These are phyloP conservation scores for Rhinocladiella similis DNA, from an alignment of 2,329 filamentous ascomycete genomes.

Conservation along the genomic window DNA sequence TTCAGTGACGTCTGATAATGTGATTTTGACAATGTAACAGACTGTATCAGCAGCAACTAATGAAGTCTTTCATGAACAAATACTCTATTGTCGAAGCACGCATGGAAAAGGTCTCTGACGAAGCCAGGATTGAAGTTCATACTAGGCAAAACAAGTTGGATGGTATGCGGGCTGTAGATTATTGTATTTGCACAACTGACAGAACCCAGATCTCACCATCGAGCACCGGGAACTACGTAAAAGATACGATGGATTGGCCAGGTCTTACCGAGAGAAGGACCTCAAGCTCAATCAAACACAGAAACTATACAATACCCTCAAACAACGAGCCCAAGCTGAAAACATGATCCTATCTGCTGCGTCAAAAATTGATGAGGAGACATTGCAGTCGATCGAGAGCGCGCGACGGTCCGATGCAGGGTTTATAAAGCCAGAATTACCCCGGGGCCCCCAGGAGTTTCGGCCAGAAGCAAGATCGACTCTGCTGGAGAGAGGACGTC, in stretches of 20 bases:
- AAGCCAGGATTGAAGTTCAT: slow-evolving; percentile 73
- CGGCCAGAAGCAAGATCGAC: neutral
- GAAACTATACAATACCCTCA: slow-evolving; percentile 58
- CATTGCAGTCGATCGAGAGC: slow-evolving; percentile 40
- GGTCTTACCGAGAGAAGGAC: slow-evolving; percentile 68
- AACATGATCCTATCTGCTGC: slow-evolving; percentile 57
- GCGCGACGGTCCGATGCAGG: slow-evolving; percentile 20
- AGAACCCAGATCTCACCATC: slow-evolving; percentile 53
- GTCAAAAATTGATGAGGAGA: slow-evolving; percentile 52
- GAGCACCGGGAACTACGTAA: slow-evolving; percentile 65
- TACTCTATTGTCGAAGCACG: slow-evolving; percentile 64
- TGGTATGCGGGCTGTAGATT: slow-evolving; percentile 42
- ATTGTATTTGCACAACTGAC: slow-evolving; percentile 33
- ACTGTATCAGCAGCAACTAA: slow-evolving; percentile 74
- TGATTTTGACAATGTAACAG: slow-evolving; percentile 42
- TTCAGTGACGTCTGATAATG: neutral
- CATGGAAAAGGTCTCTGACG: slow-evolving; percentile 71
- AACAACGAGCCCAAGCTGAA: slow-evolving; percentile 53
- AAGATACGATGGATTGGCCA: slow-evolving; percentile 71
- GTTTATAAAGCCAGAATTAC: slow-evolving; percentile 27
- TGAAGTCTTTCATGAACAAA: slow-evolving; percentile 71
- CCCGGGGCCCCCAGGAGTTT: neutral
- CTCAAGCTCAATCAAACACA: slow-evolving; percentile 69
- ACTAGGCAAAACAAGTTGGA: slow-evolving; percentile 64
- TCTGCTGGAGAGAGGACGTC: slow-evolving; percentile 28